Base-by-base conservation (phyloP, 306 rosid species). In the Macrotyloma uniflorum region DNA sequence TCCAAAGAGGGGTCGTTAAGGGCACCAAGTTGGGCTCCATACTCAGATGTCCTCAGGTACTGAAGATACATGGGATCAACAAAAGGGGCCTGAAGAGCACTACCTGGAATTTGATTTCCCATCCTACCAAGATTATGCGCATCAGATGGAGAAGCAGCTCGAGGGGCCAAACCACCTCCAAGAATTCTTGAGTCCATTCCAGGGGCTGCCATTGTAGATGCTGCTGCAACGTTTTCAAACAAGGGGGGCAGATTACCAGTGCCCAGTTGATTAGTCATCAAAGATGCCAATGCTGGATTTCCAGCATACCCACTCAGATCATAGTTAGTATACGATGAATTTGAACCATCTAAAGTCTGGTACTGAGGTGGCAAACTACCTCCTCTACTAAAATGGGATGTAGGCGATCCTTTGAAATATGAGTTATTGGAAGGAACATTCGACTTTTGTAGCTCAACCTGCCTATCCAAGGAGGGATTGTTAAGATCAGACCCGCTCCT, bases 181-280 rank as follows among this genome's bases (percentile, higher is more conserved):
- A 90, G 90, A 45, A 89, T 64, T 83, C 98, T 84, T 0, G 98
- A 80, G 65, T 92, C 98, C 88, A 92, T 84, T 77, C 95, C 95
- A 38, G 93, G 89, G 23, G 88, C 63, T 9, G 80, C 91, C 91
- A 94, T 70, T 55, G 82, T 90, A 47, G 97, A 84, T 72, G 95
- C 95, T 19, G 90, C 93, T 71, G 93, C 93, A 82, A 81, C 91
- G 62, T 87, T 88, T 78, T 94, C 96, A 84, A 74, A 92, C 53
- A 92, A 76, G 9, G 91, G 91, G 23, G 97, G 97, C 70, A 92
- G 74, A 86, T 89, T 92, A 82, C 86, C 83, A 9, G 90, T 78
- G 40, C 98, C 93, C 45, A 90, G 85, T 83, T 94, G 98, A 87
- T 81, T 89, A 46, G 93, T 85, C 97, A 94, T 90, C 93, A 92